Evolutionary conservation across 371 early-diverging fungal genomes (phyloP), one percentile per base, ranked within the genome.

Genomic region (Blastocladiella emersonii): DNA sequence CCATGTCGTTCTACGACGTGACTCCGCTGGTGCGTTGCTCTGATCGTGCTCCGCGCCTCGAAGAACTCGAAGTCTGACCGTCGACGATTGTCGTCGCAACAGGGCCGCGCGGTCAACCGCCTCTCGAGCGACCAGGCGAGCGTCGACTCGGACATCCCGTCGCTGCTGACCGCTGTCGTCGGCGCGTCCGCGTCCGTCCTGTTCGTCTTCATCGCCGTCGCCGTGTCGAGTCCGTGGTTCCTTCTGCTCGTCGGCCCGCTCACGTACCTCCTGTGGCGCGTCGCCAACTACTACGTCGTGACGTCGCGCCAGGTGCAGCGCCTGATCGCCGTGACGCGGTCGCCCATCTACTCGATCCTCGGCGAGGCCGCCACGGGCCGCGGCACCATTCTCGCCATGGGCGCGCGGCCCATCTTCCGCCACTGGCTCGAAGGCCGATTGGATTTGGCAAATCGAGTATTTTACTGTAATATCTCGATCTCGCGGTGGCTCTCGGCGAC

Each of bases 51-150:
- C n/a, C n/a, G n/a, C n/a, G n/a, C n/a, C n/a, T n/a, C n/a, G n/a
- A n/a, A n/a, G n/a, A n/a, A n/a, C n/a, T n/a, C n/a, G n/a, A n/a
- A n/a, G n/a, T n/a, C n/a, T n/a, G n/a, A n/a, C n/a, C n/a, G n/a
- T n/a, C n/a, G n/a, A n/a, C n/a, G n/a, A n/a, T n/a, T n/a, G n/a
- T n/a, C n/a, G 8, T 12, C 3, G 3, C 23, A 12, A 21, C 45
- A 44, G 45, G 92, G 90, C 36, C 85, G 92, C 30, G 88, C 96
- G 63, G 75, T 94, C 75, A 91, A 88, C 70, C 78, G 95, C 10
- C 93, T 95, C 67, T 80, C 83, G 62, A 86, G 87, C 66, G 95
- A 95, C 68, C 85, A 89, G 64, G 87, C 87, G 63, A 75, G 84
- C 0, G 71, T 89, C 12, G 94, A 94, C 53, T 15, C 4, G 15